Conservation (phyloP, 495 filamentous ascomycete genomes). For the Neurospora tetraspora region DNA sequence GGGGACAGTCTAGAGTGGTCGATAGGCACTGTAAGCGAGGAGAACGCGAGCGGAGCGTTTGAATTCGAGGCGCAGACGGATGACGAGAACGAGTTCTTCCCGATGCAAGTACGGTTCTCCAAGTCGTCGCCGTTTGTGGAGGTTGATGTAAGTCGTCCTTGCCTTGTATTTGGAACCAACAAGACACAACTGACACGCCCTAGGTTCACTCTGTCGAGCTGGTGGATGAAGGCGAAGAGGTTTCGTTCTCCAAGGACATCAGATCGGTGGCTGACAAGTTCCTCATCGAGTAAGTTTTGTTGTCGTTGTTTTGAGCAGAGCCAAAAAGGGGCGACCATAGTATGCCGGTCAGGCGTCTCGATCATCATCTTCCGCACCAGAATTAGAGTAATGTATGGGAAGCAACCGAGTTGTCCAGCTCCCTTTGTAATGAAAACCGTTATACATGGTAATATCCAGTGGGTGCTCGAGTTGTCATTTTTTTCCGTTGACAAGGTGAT, state of each 20-base stretch:
- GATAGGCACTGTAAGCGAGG: slow-evolving; percentile 71
- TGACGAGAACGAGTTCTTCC: slow-evolving; percentile 88
- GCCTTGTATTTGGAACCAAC: slow-evolving; percentile 4
- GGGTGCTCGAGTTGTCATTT: neutral
- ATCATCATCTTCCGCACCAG: neutral
- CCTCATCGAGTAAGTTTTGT: slow-evolving; percentile 54
- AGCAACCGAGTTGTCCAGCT: neutral
- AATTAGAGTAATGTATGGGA: neutral
- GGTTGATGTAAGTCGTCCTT: slow-evolving; percentile 61
- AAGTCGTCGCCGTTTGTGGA: slow-evolving; percentile 81
- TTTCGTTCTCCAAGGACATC: slow-evolving; percentile 82
- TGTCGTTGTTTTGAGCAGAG: neutral
- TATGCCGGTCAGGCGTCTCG: neutral
- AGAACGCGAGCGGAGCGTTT: slow-evolving; percentile 73
- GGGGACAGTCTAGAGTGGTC: slow-evolving; percentile 92
- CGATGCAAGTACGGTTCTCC: slow-evolving; percentile 83
- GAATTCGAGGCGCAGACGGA: slow-evolving; percentile 86
- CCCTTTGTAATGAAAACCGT: neutral
- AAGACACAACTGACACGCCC: slow-evolving; percentile 13
- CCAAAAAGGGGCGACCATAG: neutral
- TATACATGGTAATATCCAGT: neutral
- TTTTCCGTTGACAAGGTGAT: neutral
- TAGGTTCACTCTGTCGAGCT: slow-evolving; percentile 64
- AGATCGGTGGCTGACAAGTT: slow-evolving; percentile 77
- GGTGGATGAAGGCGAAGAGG: slow-evolving; percentile 69